Evolutionary conservation across 345 rosid genomes (phyloP), one percentile per base, ranked within the genome.

Genomic region (Tarenaya hassleriana): DNA sequence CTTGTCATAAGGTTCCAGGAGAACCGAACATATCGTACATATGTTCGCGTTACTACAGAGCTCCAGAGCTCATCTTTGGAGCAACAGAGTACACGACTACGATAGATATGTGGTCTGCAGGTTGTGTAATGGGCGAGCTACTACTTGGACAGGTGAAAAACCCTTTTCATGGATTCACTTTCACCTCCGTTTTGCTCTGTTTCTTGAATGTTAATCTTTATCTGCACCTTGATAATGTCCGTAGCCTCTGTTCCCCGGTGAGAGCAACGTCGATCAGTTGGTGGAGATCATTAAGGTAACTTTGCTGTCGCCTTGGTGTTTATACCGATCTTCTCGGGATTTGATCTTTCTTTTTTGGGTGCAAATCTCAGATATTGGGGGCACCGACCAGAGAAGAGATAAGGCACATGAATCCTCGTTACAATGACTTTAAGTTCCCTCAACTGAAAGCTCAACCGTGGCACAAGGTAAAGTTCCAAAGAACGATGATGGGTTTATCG

Each of bases 361-460:
- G n/a, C n/a, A n/a, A 4, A n/a, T 41, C 49, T 47, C 50, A 88
- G 97, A 73, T 88, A 42, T 60, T 89, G 56, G 97, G 97, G 31
- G 85, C 97, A 12, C 97, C 97, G 12, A 79, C 95, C 7, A 72
- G 95, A 58, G 97, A 89, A 73, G 97, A 89, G 73, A 89, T 89
- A 41, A 89, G 72, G 68, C 82, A 94, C 76, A 89, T 89, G 97
- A 89, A 89, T 77, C 92, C 95, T 34, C 74, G 84, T 66, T 89
- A 86, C 71, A 78, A 77, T 0, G 97, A 85, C 46, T 89, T 81
- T 55, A 89, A 76, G 73, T 89, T 89, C 61, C 97, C 95, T 52
- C 97, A 85, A 71, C 79, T 89, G 33, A 89, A 85, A 79, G 81
- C 97, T 68, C 95, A 86, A 56, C 95, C 97, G 41, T 89, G 92